Percentiles rank a stretch among this genome's conserved stretches.
These are phyloP conservation scores for Mimosa pudica DNA, from an alignment of 306 rosid genomes.

Conservation along the genomic window DNA sequence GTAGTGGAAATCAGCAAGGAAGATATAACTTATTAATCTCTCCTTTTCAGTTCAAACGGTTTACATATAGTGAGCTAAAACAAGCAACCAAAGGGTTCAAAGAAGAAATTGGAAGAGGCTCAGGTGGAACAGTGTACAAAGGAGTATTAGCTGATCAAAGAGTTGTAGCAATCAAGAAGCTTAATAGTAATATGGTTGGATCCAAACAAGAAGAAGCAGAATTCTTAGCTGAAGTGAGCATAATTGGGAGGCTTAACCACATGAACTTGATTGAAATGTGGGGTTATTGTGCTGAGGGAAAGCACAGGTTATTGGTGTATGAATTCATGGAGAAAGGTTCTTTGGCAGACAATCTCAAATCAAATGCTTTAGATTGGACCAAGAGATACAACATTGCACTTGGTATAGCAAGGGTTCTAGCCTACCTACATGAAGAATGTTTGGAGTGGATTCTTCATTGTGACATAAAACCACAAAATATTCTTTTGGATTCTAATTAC, in stretches of 20 bases:
- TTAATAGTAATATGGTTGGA: neutral
- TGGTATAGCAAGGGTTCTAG: neutral
- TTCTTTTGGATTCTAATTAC: slow-evolving; percentile 26
- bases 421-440: neutral
- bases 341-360: slow-evolving; percentile 27
- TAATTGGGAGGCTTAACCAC: neutral
- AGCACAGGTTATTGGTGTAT: neutral
- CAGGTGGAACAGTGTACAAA: neutral
- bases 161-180: neutral
- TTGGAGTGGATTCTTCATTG: neutral
- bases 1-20: neutral
- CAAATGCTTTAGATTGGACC: slow-evolving; percentile 23
- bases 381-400: neutral
- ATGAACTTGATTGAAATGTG: slow-evolving; percentile 2
- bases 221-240: neutral
- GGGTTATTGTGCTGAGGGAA: neutral
- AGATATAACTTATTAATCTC: neutral
- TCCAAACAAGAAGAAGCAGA: neutral
- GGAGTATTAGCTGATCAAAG: neutral
- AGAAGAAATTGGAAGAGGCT: neutral
- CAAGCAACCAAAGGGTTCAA: neutral
- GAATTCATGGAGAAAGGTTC: slow-evolving; percentile 20
- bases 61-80: neutral
- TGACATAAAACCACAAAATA: neutral
- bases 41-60: neutral